Base-by-base conservation (phyloP, 1,284 basidiomycete species). In the Albatrellus sp. region DNA sequence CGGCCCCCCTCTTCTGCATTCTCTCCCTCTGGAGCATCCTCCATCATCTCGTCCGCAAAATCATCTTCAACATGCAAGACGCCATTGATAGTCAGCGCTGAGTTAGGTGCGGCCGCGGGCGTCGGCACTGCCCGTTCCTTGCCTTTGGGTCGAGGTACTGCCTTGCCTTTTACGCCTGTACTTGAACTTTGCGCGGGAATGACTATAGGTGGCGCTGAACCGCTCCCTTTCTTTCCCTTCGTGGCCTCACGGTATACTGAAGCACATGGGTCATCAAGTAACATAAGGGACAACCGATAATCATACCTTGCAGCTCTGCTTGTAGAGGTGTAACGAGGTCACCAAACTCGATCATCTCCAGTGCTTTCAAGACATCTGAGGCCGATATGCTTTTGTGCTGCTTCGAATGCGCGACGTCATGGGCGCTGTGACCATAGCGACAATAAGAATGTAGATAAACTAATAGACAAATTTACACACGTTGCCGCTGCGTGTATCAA, bases 331-430 rank as follows among this genome's bases (percentile, higher is more conserved):
- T 74, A 1, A 81, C 72, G 40, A 91, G 68, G 51, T 89, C 84
- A 3, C 78, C 77, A 52, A 93, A 83, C 50, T 90, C 86, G 39
- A 91, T 69, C 40, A 80, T 68, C 53, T 86, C 85, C 4, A 92
- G 71, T 0, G 89, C 90, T 56, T 84, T 88, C 48, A 93, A 71
- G 0, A 96, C 88, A 57, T 94, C 90, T 0, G 85, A 79, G 0
- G 89, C 88, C 2, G 83, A 83, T 43, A 94, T 86, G 50, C 81
- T 85, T 60, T 92, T 94, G 59, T 89, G 88, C 47, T 87, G 83
- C 50, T 90, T 84, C 5, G 77, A 77, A 13, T 73, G 63, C 0
- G 90, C 87, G n/a, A 88, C 77, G 52, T 93, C 90, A 54, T 93
- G 90, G 0, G 90, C 85, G 2, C 88, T 90, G 48, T 42, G 40